A percentile compares a stretch with the other conserved stretches of the same genome.
Evolutionary conservation across 2,329 filamentous ascomycete species (phyloP).

Genomic region (Cercospora berteroae): DNA sequence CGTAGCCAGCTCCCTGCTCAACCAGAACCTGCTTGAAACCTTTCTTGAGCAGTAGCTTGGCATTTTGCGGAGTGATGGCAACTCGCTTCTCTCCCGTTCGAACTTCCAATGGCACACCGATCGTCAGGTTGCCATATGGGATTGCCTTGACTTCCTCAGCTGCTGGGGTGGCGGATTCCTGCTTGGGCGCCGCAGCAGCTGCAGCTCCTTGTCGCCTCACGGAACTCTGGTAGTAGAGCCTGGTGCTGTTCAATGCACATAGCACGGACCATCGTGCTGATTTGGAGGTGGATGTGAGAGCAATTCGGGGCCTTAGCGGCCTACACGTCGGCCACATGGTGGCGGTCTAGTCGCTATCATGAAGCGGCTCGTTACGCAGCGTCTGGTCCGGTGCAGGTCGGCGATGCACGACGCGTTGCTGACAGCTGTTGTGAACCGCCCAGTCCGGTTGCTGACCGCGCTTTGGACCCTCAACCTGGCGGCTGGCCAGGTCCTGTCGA

Average conservation of each 20-base stretch:
- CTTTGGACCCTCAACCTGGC: neutral
- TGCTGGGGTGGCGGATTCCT: conserved; percentile 10
- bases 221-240: conserved; percentile 26
- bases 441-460: neutral
- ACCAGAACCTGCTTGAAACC: conserved; percentile 75
- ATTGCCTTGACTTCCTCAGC: conserved; percentile 31
- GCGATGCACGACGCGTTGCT: neutral
- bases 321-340: conserved; percentile 35
- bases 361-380: neutral
- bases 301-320: conserved; percentile 30
- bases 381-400: neutral
- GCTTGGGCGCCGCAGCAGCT: conserved; percentile 17
- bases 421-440: conserved; percentile 3
- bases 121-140: conserved; percentile 69
- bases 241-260: conserved; percentile 16
- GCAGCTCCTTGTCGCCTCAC: conserved; percentile 23
- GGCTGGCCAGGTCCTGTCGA: conserved; percentile 1
- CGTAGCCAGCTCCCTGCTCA: conserved; percentile 74
- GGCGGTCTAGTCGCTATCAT: conserved; percentile 29
- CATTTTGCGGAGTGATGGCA: conserved; percentile 80
- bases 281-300: conserved; percentile 11
- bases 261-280: conserved; percentile 8
- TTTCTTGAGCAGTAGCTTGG: conserved; percentile 77
- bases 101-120: conserved; percentile 79
- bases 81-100: conserved; percentile 77